Base-by-base conservation (phyloP, 148 eudicot species). In the Camellia sinensis region DNA sequence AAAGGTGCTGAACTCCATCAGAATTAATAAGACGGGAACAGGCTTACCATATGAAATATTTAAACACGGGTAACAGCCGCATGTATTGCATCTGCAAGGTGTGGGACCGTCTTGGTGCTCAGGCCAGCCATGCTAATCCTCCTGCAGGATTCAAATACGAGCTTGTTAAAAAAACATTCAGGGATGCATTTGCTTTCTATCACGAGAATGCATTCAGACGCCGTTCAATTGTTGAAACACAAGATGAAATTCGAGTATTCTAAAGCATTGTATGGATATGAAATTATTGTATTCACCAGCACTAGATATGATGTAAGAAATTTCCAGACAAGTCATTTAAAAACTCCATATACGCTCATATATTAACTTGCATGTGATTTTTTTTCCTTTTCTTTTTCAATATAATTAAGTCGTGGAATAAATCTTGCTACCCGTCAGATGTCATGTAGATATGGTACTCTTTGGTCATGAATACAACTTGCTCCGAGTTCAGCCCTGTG, bases 91-190 rank as follows among this genome's bases (percentile, higher is more conserved):
- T 96, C 99, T 29, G 98, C 92, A 52, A 96, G 95, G 84, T 93
- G 98, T 80, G 99, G 97, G 29, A 93, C 96, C 0, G 89, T 96
- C 87, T 76, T 90, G 53, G 94, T 85, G 88, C 97, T 96, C 83
- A 93, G 83, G 3, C 99, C 99, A 9, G 99, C 99, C 99, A 96
- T 96, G 95, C 99, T 96, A 65, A 96, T 96, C 87, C 97, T 87
- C 87, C 99, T 96, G 97, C 80, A 75, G 45, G 73, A 65, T 54
- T 11, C 78, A 13, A 9, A 48, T 3, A 17, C 21, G 54, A 57
- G 19, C 43, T 18, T 9, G 17, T 17, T 46, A 56, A 52, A 17
- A 52, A 1, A 78, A 18, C 21, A 65, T 37, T 41, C 60, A 44
- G 37, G 21, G 61, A 18, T 2, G 59, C 14, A 77, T 0, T 18